Percentiles rank a stretch among this genome's conserved stretches.
Evolutionary conservation across 805 yeast genomes (phyloP).

Genomic region (Candida maltosa): DNA sequence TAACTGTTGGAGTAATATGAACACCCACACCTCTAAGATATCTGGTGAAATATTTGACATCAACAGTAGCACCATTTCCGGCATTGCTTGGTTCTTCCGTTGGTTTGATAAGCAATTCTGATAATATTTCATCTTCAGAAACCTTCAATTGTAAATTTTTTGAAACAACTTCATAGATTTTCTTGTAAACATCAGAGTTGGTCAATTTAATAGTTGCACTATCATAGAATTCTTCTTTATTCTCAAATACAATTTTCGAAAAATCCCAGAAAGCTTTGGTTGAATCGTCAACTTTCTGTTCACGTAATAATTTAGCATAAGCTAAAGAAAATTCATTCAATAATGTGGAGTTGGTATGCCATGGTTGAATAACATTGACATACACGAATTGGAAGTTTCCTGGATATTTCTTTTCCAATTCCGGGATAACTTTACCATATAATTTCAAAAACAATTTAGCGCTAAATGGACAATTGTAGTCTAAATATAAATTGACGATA

Average conservation of each 20-base stretch:
- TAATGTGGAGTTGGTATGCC: constrained; percentile 76
- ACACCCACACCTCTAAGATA: constrained; percentile 73
- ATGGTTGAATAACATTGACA: constrained; percentile 80
- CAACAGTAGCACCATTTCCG: constrained; percentile 59
- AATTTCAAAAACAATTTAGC: constrained; percentile 61
- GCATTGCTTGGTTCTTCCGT: constrained; percentile 38
- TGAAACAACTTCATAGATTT: constrained; percentile 44
- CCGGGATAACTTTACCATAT: constrained; percentile 50
- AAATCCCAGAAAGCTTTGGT: constrained; percentile 40
- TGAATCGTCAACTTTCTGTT: constrained; percentile 12
- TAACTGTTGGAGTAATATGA: constrained; percentile 82
- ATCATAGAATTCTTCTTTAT: constrained; percentile 58
- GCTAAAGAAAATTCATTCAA: constrained; percentile 72
- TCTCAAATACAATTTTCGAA: constrained; percentile 52
- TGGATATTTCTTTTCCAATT: constrained; percentile 42
- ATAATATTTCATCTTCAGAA: constrained; percentile 26
- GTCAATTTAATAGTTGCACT: constrained; percentile 50
- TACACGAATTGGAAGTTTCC: constrained; percentile 57
- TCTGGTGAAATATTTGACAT: constrained; percentile 70
- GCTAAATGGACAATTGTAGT: constrained; percentile 76
- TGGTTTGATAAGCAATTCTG: constrained; percentile 34
- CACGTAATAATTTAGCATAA: constrained; percentile 60
- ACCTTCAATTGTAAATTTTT: constrained; percentile 26
- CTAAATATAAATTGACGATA: constrained; percentile 63
- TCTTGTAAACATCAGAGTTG: constrained; percentile 53